Base-by-base conservation (phyloP, 176 grass and related monocot species). In the Juncus effusus region DNA sequence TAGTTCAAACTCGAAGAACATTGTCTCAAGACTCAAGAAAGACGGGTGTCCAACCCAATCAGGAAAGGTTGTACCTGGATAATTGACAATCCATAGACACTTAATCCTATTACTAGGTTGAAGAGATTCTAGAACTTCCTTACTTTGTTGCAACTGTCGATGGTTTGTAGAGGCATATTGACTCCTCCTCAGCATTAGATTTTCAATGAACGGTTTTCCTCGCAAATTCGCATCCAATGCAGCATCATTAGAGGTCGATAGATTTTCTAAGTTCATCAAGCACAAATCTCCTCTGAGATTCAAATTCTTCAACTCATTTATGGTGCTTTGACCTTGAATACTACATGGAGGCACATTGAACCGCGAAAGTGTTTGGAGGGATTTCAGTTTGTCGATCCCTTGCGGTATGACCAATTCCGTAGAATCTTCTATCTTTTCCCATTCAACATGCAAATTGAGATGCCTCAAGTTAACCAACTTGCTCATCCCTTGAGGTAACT, bases 251-350 rank as follows among this genome's bases (percentile, higher is more conserved):
- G 11, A 7, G 37, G 49, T 40, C 39, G 36, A 55, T 39, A 38
- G 72, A 9, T 61, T 79, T 56, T 70, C 87, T 42, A 90, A 37
- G 54, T 83, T 90, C 16, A 77, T 71, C 52, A 90, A 65, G 65
- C 83, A 86, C 65, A 90, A 76, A 38, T 90, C 87, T 80, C 82
- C 87, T 16, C 66, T 73, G 15, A 86, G 64, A 40, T 83, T 77
- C 64, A 90, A 74, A 40, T 80, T 64, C 45, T 66, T 77, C 13
- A 90, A 41, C 57, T 86, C 79, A 5, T 36, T 42, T 38, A 86
- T 42, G 60, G 79, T 77, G 62, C 82, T 47, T 53, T 67, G 47
- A 15, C 41, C 73, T 64, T 7, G 51, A 36, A 54, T 74, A 60
- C 5, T 61, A 47, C 9, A 5, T 28, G 69, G 42, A 14, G 37